phyloP scores from a whole-genome alignment of 106 monocot genomes.

The Dendrobium chrysotoxum region DNA sequence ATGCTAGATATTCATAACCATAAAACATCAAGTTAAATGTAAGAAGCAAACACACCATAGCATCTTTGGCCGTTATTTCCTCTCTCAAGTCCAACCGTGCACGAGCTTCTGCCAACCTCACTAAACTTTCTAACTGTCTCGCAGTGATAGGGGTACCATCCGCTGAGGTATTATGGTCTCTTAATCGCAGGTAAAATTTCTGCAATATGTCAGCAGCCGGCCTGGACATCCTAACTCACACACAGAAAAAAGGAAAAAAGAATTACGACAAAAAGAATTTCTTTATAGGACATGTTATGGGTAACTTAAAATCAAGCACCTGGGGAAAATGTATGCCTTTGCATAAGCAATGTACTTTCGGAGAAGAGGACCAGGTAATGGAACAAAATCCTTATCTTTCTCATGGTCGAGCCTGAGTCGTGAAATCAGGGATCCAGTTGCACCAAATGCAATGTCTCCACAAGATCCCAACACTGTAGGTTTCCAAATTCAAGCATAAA shows the following conservation, averaged over 20 bases:
- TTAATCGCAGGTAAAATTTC: constrained; percentile 80
- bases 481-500: background rate
- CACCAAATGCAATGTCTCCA: constrained; percentile 23
- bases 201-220: constrained; percentile 86
- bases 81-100: constrained; percentile 91
- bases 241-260: background rate
- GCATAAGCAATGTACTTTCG: constrained; percentile 96
- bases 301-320: constrained; percentile 38
- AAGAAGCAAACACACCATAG: constrained; percentile 39
- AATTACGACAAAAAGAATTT: background rate
- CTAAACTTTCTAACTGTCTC: constrained; percentile 90
- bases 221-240: constrained; percentile 56
- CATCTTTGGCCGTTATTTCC: constrained; percentile 88
- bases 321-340: constrained; percentile 73
- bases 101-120: constrained; percentile 95
- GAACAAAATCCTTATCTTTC: constrained; percentile 78
- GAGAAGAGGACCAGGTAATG: constrained; percentile 79
- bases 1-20: background rate
- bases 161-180: constrained; percentile 72
- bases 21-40: background rate
- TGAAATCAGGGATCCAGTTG: constrained; percentile 50
- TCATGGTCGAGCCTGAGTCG: constrained; percentile 60
- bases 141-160: constrained; percentile 98
- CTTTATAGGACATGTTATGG: background rate
- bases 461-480: constrained; percentile 31